Evolutionary conservation across 805 yeast genomes (phyloP), one percentile per base, ranked within the genome.

Genomic region (Gaillardinia entomophila): DNA sequence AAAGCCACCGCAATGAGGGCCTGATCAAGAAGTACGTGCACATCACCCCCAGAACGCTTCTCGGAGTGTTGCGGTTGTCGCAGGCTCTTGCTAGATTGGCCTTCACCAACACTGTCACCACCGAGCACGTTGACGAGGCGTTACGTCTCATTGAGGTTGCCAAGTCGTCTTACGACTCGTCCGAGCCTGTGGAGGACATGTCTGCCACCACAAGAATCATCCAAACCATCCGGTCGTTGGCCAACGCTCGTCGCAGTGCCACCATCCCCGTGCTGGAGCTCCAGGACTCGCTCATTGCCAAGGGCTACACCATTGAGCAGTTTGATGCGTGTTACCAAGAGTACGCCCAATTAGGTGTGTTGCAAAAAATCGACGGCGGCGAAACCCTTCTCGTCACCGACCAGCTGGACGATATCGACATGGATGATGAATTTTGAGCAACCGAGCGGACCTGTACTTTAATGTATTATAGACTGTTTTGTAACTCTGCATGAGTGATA

Each of bases 121-220:
- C 69, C 27, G 84, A 76, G 36, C 97, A 92, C 58, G 96, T 92
- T 26, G 97, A 92, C 51, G 99, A 92, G 62, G 96, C 98, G 0
- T 66, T 92, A 49, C 75, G 98, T 50, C 71, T 92, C 44, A 68
- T 81, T 36, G 81, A 81, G 46, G 95, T 85, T 11, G 86, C 96
- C n/a, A 85, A 89, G 59, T 78, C 82, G 37, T 82, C 96, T 6
- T 69, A 90, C 48, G 73, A 74, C 42, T 68, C 73, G 27, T 76
- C 73, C 26, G 75, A 69, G 29, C 66, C 62, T 39, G 53, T 54
- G 24, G 64, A 64, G 32, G 72, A 74, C 33, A 29, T 34, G 18
- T 73, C 84, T 32, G 71, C 79, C 6, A 69, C 77, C 4, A 74
- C 94, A 10, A 77, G 73, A 52, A 79, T 89, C 30, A 85, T 74